Conservation (phyloP, 148 eudicot species). For the Spergularia marina region DNA sequence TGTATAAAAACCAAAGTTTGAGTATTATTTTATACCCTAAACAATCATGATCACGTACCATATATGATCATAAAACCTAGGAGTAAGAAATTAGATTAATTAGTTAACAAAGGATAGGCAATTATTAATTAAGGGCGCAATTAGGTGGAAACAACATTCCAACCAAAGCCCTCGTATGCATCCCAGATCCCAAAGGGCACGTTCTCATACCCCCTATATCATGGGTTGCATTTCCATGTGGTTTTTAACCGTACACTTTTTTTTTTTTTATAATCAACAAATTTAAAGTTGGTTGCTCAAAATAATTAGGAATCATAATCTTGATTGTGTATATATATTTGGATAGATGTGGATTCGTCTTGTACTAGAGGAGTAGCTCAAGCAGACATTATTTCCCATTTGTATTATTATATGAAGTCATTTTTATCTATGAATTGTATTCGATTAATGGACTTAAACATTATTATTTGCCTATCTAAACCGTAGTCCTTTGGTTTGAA, state of each 20-base stretch:
- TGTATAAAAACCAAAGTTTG: not conserved
- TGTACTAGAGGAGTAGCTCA: not conserved
- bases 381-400: too few species aligned
- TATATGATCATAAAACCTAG: constrained; percentile 16
- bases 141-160: constrained; percentile 30
- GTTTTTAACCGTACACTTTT: constrained; percentile 15
- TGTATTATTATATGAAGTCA: too few species aligned
- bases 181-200: constrained; percentile 21
- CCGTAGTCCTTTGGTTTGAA: too few species aligned
- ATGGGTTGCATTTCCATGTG: constrained; percentile 22
- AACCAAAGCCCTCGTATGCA: constrained; percentile 12
- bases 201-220: constrained; percentile 22
- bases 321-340: not conserved
- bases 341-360: not conserved
- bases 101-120: not conserved
- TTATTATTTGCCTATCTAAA: too few species aligned
- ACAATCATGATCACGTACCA: not conserved
- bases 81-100: not conserved
- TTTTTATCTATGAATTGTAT: too few species aligned
- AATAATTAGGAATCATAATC: not conserved
- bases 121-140: not conserved
- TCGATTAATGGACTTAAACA: too few species aligned
- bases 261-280: not conserved
- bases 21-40: not conserved
- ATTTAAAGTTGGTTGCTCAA: not conserved